Conservation (phyloP, 352 stramenopile species). For the Phytophthora vignae region DNA sequence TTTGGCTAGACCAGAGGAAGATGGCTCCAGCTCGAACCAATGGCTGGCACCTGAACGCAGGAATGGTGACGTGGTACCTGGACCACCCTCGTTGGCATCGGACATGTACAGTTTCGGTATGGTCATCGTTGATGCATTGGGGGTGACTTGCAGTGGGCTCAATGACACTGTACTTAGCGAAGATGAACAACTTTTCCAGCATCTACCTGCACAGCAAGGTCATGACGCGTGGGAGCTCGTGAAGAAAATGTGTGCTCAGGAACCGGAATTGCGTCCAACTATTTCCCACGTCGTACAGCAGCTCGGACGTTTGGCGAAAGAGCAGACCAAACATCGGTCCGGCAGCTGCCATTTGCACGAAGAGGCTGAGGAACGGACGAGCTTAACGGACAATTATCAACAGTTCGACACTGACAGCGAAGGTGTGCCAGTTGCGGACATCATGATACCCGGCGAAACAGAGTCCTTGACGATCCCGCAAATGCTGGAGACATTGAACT, state of each 20-base stretch:
- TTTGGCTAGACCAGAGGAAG: background rate
- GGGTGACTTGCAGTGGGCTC: background rate
- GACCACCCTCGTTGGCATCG: conserved; percentile 28
- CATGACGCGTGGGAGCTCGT: conserved; percentile 24
- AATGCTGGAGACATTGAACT: conserved; percentile 11
- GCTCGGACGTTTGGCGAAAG: conserved; percentile 24
- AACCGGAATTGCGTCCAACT: conserved; percentile 22
- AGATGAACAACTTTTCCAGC: background rate
- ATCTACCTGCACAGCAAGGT: background rate
- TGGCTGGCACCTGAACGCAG: conserved; percentile 28
- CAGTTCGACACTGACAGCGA: conserved; percentile 1
- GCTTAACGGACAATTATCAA: background rate
- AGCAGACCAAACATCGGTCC: background rate
- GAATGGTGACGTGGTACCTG: background rate
- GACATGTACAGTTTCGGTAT: conserved; percentile 45
- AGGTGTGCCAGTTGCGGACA: background rate
- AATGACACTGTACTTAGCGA: background rate
- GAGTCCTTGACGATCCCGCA: conserved; percentile 14
- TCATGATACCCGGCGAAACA: background rate
- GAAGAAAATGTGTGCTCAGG: conserved; percentile 33
- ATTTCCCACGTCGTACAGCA: conserved; percentile 41
- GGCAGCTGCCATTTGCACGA: background rate
- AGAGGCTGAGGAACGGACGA: background rate
- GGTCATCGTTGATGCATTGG: conserved; percentile 29
- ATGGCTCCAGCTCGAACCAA: background rate